Percentiles rank a stretch among this genome's conserved stretches.
Evolutionary conservation across 768 basidiomycete genomes (phyloP).

Genomic region (Phanerochaete carnosa): DNA sequence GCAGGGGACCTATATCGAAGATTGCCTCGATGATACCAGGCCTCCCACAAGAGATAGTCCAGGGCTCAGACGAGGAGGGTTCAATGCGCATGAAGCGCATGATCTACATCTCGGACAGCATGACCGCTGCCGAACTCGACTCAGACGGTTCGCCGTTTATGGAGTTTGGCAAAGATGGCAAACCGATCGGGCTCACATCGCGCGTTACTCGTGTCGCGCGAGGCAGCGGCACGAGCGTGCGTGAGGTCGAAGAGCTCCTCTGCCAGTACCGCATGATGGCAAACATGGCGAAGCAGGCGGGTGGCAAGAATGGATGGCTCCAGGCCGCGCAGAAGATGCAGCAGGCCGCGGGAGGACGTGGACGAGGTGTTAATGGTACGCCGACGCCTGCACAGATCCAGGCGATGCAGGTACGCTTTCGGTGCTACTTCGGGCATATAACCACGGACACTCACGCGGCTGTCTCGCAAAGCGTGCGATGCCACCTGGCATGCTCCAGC

Average conservation of each 20-base stretch:
- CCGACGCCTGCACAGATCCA: slow-evolving; percentile 92
- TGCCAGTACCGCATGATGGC: slow-evolving; percentile 99
- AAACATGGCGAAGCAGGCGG: slow-evolving; percentile 97
- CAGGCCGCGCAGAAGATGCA: slow-evolving; percentile 94
- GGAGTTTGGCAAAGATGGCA: slow-evolving; percentile 78
- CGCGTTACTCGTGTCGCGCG: slow-evolving; percentile 86
- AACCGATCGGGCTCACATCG: slow-evolving; percentile 84
- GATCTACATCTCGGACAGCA: slow-evolving; percentile 98
- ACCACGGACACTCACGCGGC: neutral
- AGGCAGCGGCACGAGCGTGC: slow-evolving; percentile 91
- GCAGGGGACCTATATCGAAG: slow-evolving; percentile 97
- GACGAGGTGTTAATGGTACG: slow-evolving; percentile 83
- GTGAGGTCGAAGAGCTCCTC: slow-evolving; percentile 96
- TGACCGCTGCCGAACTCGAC: slow-evolving; percentile 91
- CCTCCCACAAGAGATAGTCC: slow-evolving; percentile 84
- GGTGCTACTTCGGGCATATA: neutral
- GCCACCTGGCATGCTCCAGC: slow-evolving; percentile 93
- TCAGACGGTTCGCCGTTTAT: slow-evolving; percentile 93
- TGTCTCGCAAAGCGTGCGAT: slow-evolving; percentile 67
- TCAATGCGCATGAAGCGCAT: slow-evolving; percentile 90
- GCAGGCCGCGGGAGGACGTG: slow-evolving; percentile 78
- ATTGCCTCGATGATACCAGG: slow-evolving; percentile 99
- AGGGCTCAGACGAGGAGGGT: slow-evolving; percentile 93
- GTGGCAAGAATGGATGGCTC: slow-evolving; percentile 95
- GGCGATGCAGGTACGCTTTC: slow-evolving; percentile 76